Evolutionary conservation across 352 stramenopile genomes (phyloP).

Genomic region (Phytopythium helicoides): DNA sequence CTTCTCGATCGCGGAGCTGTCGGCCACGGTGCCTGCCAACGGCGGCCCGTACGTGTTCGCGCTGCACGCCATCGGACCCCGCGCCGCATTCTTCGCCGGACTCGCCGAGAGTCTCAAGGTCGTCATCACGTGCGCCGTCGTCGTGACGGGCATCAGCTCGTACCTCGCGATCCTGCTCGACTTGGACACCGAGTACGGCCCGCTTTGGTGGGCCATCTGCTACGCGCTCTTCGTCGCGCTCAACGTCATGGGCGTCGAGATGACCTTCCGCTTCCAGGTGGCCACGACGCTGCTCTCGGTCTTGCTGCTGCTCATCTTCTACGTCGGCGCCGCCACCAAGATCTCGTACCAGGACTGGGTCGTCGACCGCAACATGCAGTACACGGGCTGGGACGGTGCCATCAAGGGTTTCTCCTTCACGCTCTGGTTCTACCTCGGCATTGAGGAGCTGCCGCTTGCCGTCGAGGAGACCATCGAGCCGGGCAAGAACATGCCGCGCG

Average conservation of each 20-base stretch:
- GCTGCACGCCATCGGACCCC: constrained; percentile 50
- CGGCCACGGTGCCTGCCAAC: constrained; percentile 44
- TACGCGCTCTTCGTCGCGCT: constrained; percentile 61
- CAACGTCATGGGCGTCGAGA: constrained; percentile 57
- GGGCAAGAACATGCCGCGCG: constrained; percentile 53
- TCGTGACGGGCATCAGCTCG: constrained; percentile 63
- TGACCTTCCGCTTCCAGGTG: constrained; percentile 66
- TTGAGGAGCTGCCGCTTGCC: constrained; percentile 61
- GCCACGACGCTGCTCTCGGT: constrained; percentile 55
- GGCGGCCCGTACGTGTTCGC: constrained; percentile 67
- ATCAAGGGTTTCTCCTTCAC: constrained; percentile 61
- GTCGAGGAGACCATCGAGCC: constrained; percentile 69
- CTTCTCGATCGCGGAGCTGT: constrained; percentile 74
- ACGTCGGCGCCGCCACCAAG: constrained; percentile 51
- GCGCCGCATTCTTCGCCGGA: constrained; percentile 58
- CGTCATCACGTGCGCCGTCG: constrained; percentile 54
- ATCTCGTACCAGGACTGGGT: constrained; percentile 62
- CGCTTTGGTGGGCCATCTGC: constrained; percentile 60
- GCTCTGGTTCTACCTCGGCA: constrained; percentile 73
- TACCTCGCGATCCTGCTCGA: constrained; percentile 61
- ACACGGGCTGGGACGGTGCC: constrained; percentile 40
- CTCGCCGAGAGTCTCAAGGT: constrained; percentile 72
- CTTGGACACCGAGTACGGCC: constrained; percentile 31
- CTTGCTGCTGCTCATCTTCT: constrained; percentile 61
- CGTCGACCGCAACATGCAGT: constrained; percentile 40